Conservation (phyloP, 2,329 filamentous ascomycete species). For the Exophiala aquamarina region DNA sequence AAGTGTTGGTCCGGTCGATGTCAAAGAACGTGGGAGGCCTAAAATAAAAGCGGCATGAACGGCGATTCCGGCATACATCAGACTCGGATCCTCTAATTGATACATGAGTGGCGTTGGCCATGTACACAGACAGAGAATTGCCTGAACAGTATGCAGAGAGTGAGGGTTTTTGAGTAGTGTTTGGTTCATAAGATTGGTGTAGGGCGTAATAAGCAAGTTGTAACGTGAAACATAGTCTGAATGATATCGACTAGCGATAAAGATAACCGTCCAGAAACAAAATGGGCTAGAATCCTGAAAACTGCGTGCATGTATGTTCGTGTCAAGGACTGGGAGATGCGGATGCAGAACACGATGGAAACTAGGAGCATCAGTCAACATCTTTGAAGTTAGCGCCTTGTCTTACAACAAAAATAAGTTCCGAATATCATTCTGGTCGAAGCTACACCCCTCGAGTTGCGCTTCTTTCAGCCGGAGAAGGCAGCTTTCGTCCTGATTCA, state of each 20-base stretch:
- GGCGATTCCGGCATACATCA: conserved; percentile 6
- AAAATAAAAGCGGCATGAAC: conserved; percentile 6
- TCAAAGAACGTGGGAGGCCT: conserved; percentile 1
- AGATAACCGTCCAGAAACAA: conserved; percentile 11
- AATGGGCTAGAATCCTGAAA: conserved; percentile 8
- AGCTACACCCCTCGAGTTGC: background rate
- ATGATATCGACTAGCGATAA: conserved; percentile 6
- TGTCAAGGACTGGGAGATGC: conserved; percentile 8
- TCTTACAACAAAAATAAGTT: conserved; percentile 2
- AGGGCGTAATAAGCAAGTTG: conserved; percentile 5
- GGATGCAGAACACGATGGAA: conserved; percentile 8
- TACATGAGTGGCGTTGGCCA: conserved; percentile 13
- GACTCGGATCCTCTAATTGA: conserved; percentile 10
- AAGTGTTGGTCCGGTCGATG: background rate
- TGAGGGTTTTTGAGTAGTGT: conserved; percentile 10
- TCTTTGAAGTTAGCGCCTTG: background rate
- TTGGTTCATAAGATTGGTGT: conserved; percentile 7
- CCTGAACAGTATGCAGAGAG: conserved; percentile 10
- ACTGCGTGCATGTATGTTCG: background rate
- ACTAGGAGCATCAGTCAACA: background rate
- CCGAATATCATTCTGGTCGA: background rate
- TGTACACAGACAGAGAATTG: conserved; percentile 5
- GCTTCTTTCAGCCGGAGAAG: background rate
- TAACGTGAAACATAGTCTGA: conserved; percentile 4
- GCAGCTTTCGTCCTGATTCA: background rate